Base-by-base conservation (phyloP, 2,329 filamentous ascomycete genomes). In the Metarhizium rileyi region DNA sequence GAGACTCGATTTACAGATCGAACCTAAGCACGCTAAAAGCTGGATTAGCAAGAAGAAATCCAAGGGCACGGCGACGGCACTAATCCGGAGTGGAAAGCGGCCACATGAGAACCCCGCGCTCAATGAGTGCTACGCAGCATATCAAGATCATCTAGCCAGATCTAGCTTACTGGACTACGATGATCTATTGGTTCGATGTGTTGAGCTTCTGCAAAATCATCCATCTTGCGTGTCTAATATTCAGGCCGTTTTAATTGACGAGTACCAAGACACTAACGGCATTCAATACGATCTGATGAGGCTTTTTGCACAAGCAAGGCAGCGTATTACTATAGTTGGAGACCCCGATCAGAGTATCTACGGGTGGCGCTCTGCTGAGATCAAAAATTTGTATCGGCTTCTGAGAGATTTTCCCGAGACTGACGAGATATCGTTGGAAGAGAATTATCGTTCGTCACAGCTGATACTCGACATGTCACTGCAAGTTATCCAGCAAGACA, bases 301-400 rank as follows among this genome's bases (percentile, higher is more conserved):
- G 54, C 75, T 95, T 1, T 84, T 98, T 59, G 88, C 90, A 2
- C 81, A 88, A 52, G 70, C 74, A 22, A 75, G 77, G 41, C 78
- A 80, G 50, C 78, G 82, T n/a, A 91, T 97, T 57, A 97, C 91
- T 1, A 87, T 96, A 52, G 93, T 98, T 4, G 93, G 91, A 30
- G 91, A 98, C 63, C 91, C 93, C 0, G 93, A 98, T 64, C 91
- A 98, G 66, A 96, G 90, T 64, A 98, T 98, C 50, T 98, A 97
- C 63, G 88, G 91, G 20, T 98, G 94, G 75, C 84, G 91, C 20
- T 90, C 89, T 7, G 91, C 93, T 9, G 91, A 98, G 65, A 88
- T 91, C 57, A 85, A 85, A 63, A 98, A 97, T 59, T 74, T 97
- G 44, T 79, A 80, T 55, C 81, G 86, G 2, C 83, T 98, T 73